These are phyloP conservation scores for Mrakia gelida DNA, from an alignment of 768 basidiomycete genomes.

Conservation along the genomic window DNA sequence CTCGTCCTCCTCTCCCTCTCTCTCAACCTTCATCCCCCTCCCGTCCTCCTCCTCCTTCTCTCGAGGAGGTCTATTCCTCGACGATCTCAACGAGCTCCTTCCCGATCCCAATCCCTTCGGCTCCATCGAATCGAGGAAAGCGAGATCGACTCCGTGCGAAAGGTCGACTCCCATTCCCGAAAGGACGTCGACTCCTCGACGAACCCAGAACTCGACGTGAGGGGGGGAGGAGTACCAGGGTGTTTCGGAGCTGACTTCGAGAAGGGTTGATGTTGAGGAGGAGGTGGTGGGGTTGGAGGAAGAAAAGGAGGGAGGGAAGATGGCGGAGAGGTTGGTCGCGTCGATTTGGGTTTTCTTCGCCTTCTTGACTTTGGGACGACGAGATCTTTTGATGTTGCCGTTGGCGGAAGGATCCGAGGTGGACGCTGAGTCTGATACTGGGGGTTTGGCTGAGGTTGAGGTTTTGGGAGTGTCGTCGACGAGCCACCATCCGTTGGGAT, in stretches of 20 bases:
- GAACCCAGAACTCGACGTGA: constrained; percentile 24
- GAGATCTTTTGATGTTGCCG: too few species aligned
- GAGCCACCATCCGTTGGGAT: constrained; percentile 24
- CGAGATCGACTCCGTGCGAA: constrained; percentile 12
- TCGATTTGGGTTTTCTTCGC: background rate
- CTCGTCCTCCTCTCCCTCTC: background rate
- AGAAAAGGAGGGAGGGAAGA: background rate
- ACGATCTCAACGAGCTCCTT: background rate
- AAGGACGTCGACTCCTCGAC: constrained; percentile 11
- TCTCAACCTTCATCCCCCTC: too few species aligned
- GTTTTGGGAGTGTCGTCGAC: background rate
- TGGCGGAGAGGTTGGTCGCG: background rate
- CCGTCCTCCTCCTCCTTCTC: too few species aligned
- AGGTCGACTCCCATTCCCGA: constrained; percentile 7
- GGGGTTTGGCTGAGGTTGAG: background rate
- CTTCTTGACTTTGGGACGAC: constrained; percentile 5
- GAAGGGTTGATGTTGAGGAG: background rate
- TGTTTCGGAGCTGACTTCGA: background rate
- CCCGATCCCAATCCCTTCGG: background rate
- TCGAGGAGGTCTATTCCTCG: too few species aligned
- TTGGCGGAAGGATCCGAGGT: background rate
- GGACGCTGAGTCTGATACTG: background rate
- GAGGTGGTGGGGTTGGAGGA: background rate
- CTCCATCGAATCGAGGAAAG: constrained; percentile 6
- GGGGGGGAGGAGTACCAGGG: constrained; percentile 18